Evolutionary conservation across 768 basidiomycete species (phyloP).

Genomic region (Mycena kentingensis): DNA sequence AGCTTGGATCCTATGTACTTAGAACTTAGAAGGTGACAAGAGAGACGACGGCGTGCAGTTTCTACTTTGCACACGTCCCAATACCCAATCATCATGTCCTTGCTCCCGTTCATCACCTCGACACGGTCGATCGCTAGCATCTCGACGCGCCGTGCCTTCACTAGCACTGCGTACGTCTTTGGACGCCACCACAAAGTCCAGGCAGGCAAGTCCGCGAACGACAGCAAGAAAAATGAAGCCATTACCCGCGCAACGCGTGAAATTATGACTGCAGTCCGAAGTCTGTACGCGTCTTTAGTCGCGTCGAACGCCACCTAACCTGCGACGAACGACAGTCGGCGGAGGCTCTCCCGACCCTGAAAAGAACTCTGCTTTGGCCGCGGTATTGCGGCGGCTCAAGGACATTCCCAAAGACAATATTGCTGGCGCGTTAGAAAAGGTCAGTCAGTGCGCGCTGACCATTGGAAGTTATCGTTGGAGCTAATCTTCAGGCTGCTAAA

Average conservation of each 20-base stretch:
- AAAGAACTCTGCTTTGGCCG: conserved; percentile 41
- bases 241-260: conserved; percentile 45
- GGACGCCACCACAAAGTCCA: conserved; percentile 39
- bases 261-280: conserved; percentile 44
- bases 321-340: conserved; percentile 30
- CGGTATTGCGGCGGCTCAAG: conserved; percentile 39
- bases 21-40: too few species aligned
- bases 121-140: too few species aligned
- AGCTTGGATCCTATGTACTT: too few species aligned
- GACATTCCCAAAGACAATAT: conserved; percentile 55
- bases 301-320: not conserved
- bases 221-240: conserved; percentile 42
- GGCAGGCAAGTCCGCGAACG: conserved; percentile 46
- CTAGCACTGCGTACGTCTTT: not conserved
- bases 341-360: conserved; percentile 46
- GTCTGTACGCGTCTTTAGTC: conserved; percentile 30
- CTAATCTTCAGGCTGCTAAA: conserved; percentile 35
- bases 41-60: too few species aligned
- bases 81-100: too few species aligned
- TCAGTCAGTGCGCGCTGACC: conserved; percentile 15
- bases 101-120: too few species aligned
- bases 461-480: not conserved
- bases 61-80: too few species aligned
- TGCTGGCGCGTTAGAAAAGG: conserved; percentile 45
- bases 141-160: conserved; percentile 4